Evolutionary conservation across 768 basidiomycete genomes (phyloP), one percentile per base, ranked within the genome.

Genomic region (Pleurotus giganteus): DNA sequence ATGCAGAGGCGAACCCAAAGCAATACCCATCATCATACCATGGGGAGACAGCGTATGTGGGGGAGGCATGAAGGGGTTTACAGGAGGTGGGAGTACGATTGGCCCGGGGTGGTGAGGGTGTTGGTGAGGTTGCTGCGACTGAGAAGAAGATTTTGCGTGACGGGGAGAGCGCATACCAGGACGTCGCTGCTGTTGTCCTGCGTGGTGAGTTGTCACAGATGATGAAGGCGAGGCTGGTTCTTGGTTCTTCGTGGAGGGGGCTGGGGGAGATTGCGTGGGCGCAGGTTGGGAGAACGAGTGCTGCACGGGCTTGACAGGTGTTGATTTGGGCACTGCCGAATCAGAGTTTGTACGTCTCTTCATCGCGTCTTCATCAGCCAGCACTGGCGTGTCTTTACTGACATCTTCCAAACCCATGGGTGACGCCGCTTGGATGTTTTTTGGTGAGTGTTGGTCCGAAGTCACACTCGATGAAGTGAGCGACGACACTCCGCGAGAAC

Each of bases 21-120:
- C 7, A 13, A 51, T 37, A 26, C 31, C 31, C 49, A 51, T 37
- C 27, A 58, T 53, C 37, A 57, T 42, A 31, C 61, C 63, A 47
- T 66, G 64, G n/a, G 71, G 66, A 12, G 69, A 68, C n/a, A 62
- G 49, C 4, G 64, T 61, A 54, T 65, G 62, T 23, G 65, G 69
- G 32, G 64, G 63, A 53, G 47, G 57, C 59, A 54, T 57, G 60
- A 65, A 53, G 41, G 74, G 69, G 17, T 66, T 63, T 27, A 77
- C 76, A 13, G 71, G 84, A 1, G 84, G 88, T 27, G 84, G 90
- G 27, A 86, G 77, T 2, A 83, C 68, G 47, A 91, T 90, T 2
- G 82, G 83, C 0, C 87, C 88, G 1, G 89, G 89, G 59, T 86
- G 88, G 43, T 84, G 77, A 34, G 74, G 75, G 54, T 75, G 73